These are phyloP conservation scores for Saussurea involucrata DNA, from an alignment of 129 eudicot genomes.

Conservation along the genomic window DNA sequence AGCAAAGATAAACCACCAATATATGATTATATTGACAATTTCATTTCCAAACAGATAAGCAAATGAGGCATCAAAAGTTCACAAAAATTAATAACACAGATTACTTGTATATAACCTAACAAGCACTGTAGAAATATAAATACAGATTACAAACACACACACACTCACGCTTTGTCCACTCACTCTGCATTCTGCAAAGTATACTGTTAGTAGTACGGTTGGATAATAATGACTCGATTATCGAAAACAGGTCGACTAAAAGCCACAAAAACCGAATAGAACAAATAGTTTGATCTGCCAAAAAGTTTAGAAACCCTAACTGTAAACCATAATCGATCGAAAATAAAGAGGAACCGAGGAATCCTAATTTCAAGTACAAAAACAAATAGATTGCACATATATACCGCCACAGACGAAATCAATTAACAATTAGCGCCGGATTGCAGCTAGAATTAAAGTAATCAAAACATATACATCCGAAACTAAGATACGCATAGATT, in stretches of 20 bases:
- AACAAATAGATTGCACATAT: slow-evolving; percentile 1
- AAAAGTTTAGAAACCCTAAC: slow-evolving; percentile 17
- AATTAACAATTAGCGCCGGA: not conserved
- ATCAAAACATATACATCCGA: not conserved
- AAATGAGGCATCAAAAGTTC: slow-evolving; percentile 10
- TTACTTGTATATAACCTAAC: not conserved
- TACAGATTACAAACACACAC: not conserved
- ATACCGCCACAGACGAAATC: slow-evolving; percentile 10
- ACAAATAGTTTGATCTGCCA: not conserved
- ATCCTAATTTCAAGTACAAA: slow-evolving; percentile 5
- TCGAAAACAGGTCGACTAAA: not conserved
- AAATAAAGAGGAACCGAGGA: not conserved
- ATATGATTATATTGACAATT: not conserved
- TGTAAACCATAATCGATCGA: slow-evolving; percentile 7
- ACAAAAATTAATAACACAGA: not conserved
- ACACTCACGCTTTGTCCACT: not conserved
- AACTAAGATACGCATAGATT: not conserved
- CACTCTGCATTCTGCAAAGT: not conserved
- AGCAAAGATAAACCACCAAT: not conserved
- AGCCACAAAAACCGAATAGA: not conserved
- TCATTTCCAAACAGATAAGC: not conserved
- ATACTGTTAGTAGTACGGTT: not conserved
- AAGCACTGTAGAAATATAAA: not conserved
- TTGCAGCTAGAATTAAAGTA: not conserved
- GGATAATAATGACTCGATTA: slow-evolving; percentile 2